Conservation (phyloP, 225 moss, liverwort and hornwort species). For the Antitrichia curtipendula region DNA sequence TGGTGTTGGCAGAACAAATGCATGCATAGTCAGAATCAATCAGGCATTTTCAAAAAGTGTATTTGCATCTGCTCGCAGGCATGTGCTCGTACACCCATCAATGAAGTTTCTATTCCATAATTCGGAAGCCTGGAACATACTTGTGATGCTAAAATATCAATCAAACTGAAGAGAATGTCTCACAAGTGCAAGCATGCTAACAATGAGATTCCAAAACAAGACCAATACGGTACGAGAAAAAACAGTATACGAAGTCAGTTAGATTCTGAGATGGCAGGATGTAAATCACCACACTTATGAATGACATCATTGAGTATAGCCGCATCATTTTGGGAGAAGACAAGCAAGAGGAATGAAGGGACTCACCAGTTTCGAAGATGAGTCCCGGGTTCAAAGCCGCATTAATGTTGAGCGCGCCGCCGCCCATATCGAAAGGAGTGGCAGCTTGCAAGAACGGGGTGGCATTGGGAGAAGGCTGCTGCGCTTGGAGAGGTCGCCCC, state of each 20-base stretch:
- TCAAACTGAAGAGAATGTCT: neutral
- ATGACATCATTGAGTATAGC: neutral
- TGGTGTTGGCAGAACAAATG: neutral
- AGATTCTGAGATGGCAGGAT: neutral
- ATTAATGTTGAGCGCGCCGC: slow-evolving; percentile 52
- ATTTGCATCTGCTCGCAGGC: neutral
- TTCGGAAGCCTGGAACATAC: neutral
- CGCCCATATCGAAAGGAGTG: slow-evolving; percentile 72
- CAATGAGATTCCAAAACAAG: neutral
- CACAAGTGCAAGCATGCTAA: neutral
- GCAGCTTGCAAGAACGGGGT: slow-evolving; percentile 41
- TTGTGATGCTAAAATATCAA: neutral
- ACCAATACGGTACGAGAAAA: neutral
- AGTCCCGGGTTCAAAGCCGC: slow-evolving; percentile 68
- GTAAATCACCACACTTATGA: neutral
- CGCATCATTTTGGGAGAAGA: neutral
- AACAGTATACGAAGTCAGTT: neutral
- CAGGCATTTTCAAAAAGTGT: neutral
- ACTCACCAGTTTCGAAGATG: slow-evolving; percentile 57
- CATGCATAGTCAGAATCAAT: neutral
- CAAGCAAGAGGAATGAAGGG: neutral
- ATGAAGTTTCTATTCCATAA: neutral
- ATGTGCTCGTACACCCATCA: neutral
- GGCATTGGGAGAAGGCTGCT: slow-evolving; percentile 33
- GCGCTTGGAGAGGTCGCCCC: slow-evolving; percentile 47